These are phyloP conservation scores for Collybia sp. DNA, from an alignment of 768 basidiomycete species.

Conservation along the genomic window DNA sequence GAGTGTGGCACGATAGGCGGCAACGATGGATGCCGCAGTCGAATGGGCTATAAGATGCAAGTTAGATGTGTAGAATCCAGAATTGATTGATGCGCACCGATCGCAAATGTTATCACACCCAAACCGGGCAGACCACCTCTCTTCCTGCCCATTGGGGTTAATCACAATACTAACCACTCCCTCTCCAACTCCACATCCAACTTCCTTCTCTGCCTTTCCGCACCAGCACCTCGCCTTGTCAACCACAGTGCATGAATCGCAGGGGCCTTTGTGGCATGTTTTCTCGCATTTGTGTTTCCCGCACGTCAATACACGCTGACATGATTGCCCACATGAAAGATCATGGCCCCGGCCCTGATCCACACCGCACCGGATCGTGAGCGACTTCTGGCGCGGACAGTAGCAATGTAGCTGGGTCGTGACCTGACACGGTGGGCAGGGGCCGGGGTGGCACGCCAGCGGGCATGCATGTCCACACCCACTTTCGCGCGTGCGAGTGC, in stretches of 20 bases:
- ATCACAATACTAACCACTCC: conserved; percentile 30
- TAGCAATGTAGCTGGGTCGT: conserved; percentile 76
- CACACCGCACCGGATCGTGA: conserved; percentile 56
- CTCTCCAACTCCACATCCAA: conserved; percentile 66
- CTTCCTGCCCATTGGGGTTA: conserved; percentile 23
- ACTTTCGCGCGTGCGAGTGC: conserved; percentile 50
- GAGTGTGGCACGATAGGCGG: conserved; percentile 72
- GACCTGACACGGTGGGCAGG: conserved; percentile 90
- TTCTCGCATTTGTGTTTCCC: conserved; percentile 67
- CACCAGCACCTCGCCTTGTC: conserved; percentile 75
- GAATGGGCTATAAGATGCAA: conserved; percentile 42
- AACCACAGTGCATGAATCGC: conserved; percentile 54
- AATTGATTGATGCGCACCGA: conserved; percentile 32
- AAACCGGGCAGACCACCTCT: conserved; percentile 60
- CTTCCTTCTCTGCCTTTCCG: conserved; percentile 55
- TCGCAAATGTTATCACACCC: conserved; percentile 58
- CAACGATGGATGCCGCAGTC: conserved; percentile 80
- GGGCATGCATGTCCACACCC: conserved; percentile 83
- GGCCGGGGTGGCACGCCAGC: conserved; percentile 87
- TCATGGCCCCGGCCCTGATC: conserved; percentile 15
- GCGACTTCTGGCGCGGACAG: conserved; percentile 57
- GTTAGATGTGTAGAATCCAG: conserved; percentile 2
- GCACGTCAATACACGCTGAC: conserved; percentile 51
- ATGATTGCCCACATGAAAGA: conserved; percentile 40
- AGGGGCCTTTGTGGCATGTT: conserved; percentile 75